A percentile compares a stretch with the other conserved stretches of the same genome.
These are phyloP conservation scores for Fusarium mexicanum DNA, from an alignment of 2,329 filamentous ascomycete species.

Conservation along the genomic window DNA sequence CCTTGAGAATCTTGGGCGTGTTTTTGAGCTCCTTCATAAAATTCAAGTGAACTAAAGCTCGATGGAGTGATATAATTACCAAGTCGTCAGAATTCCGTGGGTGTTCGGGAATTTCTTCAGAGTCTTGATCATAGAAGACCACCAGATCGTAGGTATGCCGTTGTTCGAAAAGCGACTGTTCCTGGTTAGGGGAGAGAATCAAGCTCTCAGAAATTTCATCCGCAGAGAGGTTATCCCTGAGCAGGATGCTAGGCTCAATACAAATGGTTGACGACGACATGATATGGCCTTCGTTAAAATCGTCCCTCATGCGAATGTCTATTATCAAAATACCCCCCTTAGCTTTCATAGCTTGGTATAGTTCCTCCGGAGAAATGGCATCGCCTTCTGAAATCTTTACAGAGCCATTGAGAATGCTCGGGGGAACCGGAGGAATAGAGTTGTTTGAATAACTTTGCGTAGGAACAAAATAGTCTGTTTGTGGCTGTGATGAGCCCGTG, in stretches of 20 bases:
- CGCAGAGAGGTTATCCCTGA: conserved; percentile 73
- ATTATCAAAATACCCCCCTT: conserved; percentile 77
- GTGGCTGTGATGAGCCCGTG: conserved; percentile 41
- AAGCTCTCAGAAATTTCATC: conserved; percentile 73
- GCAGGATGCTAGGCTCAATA: conserved; percentile 80
- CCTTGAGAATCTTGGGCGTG: conserved; percentile 79
- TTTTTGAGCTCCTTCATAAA: conserved; percentile 78
- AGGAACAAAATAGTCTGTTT: conserved; percentile 47
- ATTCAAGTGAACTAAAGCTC: conserved; percentile 86
- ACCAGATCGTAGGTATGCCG: conserved; percentile 84
- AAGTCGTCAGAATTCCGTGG: conserved; percentile 53
- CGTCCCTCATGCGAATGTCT: conserved; percentile 81
- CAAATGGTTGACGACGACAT: conserved; percentile 86
- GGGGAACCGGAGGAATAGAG: conserved; percentile 48
- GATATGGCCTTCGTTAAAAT: conserved; percentile 91
- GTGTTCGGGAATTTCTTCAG: conserved; percentile 59
- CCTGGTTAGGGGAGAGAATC: conserved; percentile 75
- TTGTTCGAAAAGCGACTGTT: conserved; percentile 77
- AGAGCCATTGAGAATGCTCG: conserved; percentile 52
- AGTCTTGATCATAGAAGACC: conserved; percentile 86
- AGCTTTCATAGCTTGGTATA: conserved; percentile 74
- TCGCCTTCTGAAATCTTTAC: conserved; percentile 63
- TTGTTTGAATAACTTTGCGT: conserved; percentile 42
- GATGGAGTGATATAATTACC: conserved; percentile 77
- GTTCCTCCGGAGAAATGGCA: conserved; percentile 72